Evolutionary conservation across 345 rosid species (phyloP).

Genomic region (Hypericum perforatum): DNA sequence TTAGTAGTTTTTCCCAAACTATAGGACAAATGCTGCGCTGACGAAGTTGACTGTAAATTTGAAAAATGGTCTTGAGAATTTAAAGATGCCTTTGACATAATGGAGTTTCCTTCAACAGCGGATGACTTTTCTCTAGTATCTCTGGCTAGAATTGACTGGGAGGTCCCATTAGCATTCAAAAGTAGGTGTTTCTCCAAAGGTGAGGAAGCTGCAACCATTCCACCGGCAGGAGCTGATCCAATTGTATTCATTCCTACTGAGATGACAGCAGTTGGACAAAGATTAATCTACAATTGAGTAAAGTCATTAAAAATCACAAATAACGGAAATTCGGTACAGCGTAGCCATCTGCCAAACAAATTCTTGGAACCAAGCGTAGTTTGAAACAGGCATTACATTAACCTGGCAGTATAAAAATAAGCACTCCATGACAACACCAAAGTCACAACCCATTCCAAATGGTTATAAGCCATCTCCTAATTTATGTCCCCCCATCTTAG

Average conservation of each 20-base stretch:
- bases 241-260: conserved; percentile 19
- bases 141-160: conserved; percentile 14
- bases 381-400: no score
- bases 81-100: conserved; percentile 20
- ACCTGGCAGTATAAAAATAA: no score
- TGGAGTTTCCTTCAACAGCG: conserved; percentile 26
- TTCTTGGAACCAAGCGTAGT: no score
- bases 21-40: background rate
- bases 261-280: conserved; percentile 7
- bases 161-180: conserved; percentile 7
- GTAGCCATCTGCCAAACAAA: no score
- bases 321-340: no score
- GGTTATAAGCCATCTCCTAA: no score
- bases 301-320: no score
- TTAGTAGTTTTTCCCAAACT: conserved; percentile 3
- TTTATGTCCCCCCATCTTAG: no score
- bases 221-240: conserved; percentile 14
- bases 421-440: no score
- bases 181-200: conserved; percentile 20
- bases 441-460: no score
- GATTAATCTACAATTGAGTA: background rate
- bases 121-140: conserved; percentile 23
- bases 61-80: conserved; percentile 4
- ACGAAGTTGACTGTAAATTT: conserved; percentile 3
- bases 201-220: conserved; percentile 30